Base-by-base conservation (phyloP, 768 basidiomycete genomes). In the Tulasnella sp. region DNA sequence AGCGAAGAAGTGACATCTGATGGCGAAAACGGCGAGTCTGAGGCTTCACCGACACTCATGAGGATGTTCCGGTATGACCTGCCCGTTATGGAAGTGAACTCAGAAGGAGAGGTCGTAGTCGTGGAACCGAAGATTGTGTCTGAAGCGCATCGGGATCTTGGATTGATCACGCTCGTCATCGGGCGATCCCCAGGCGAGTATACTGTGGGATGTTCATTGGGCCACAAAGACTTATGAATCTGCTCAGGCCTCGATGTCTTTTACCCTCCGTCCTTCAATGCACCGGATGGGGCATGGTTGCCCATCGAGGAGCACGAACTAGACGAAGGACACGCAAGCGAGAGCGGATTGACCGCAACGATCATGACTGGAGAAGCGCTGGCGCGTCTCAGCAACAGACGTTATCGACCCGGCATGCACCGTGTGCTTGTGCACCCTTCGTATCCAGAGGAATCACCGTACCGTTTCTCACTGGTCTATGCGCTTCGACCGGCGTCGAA, bases 61-160 rank as follows among this genome's bases (percentile, higher is more conserved):
- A 38, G 54, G 8, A 56, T 56, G 54, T 56, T 56, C 42, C 38
- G 54, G 13, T 56, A 56, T 29, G 54, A 56, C 13, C 32, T 30
- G n/a, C 34, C 34, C 5, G 34, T 38, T 15, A 15, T 15, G 7
- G 34, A 5, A 15, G 34, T 38, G 5, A 15, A 38, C 34, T 38
- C 34, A 15, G 34, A 38, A 15, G 34, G 34, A 5, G 41, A 38
- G 10, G 54, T 30, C 2, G 23, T 42, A 24, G 8, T 26, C 3
- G 34, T 38, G 5, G 54, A 56, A 5, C 7, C 41, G 34, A 38
- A 44, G 21, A 9, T 56, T 3, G 54, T 56, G 7, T 38, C 54
- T 2, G 54, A 56, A 29, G 13, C 41, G 3, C 54, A 56, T 56
- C 54, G 54, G 9, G 54, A 56, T 44, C 24, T 56, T 4, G 54